These are phyloP conservation scores for Diaporthe nobilis DNA, from an alignment of 2,329 filamentous ascomycete species.

Conservation along the genomic window DNA sequence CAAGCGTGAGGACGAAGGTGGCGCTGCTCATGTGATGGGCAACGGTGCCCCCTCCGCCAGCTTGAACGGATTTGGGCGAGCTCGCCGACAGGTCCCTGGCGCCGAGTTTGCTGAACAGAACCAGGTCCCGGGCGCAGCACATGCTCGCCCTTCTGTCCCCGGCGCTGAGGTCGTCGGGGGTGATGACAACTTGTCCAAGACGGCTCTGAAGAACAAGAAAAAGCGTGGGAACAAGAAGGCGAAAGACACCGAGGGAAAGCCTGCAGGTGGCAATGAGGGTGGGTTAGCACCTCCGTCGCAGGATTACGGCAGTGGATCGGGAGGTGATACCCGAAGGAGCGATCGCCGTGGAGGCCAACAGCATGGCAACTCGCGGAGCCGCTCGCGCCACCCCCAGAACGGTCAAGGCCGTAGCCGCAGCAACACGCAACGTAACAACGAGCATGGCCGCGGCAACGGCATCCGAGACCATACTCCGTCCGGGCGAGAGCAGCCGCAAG, in stretches of 20 bases:
- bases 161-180: constrained; percentile 72
- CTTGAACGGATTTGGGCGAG: constrained; percentile 81
- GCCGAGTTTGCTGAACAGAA: constrained; percentile 78
- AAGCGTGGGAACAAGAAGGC: constrained; percentile 93
- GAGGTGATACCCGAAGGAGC: constrained; percentile 73
- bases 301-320: constrained; percentile 57
- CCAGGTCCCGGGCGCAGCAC: constrained; percentile 48
- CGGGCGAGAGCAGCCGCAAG: constrained; percentile 48
- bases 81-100: constrained; percentile 86
- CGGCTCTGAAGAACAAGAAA: constrained; percentile 97
- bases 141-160: constrained; percentile 65
- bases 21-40: constrained; percentile 83
- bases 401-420: constrained; percentile 64
- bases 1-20: constrained; percentile 97
- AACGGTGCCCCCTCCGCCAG: constrained; percentile 79
- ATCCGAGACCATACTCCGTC: constrained; percentile 48
- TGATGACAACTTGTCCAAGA: constrained; percentile 84
- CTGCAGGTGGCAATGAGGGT: constrained; percentile 57
- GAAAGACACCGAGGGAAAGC: constrained; percentile 80
- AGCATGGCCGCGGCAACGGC: constrained; percentile 43
- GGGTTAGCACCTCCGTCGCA: constrained; percentile 64
- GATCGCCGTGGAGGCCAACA: constrained; percentile 70
- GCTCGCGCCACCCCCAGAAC: constrained; percentile 65
- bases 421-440: constrained; percentile 60
- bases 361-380: constrained; percentile 61